Evolutionary conservation across 2,329 filamentous ascomycete species (phyloP), one percentile per base, ranked within the genome.

Genomic region (Phialophora macrospora): DNA sequence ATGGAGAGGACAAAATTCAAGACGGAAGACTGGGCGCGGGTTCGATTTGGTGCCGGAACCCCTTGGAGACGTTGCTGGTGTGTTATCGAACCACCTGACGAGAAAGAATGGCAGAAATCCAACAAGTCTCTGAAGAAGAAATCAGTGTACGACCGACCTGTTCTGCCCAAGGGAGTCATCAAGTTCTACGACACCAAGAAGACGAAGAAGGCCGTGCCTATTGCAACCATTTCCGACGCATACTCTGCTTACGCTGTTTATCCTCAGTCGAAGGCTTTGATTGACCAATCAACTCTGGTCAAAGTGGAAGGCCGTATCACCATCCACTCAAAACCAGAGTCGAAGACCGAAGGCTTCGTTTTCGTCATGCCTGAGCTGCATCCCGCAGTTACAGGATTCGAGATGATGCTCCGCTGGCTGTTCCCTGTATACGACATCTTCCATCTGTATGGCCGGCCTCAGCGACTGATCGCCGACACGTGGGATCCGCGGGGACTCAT

Each of bases 31-130:
- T 99, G 95, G 95, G 93, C 93, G 20, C 86, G 95, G 68, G 95
- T 99, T 59, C 86, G 95, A 66, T 99, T 99, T 73, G 95, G 95
- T 48, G 93, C 95, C 34, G 95, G 95, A 55, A 96, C 95, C 9
- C 93, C 94, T 0, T 99, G 95, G 95, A 88, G 91, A 75, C 89
- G 94, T 46, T 99, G 93, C 78, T 99, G 94, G 93, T 97, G 93
- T 77, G 93, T 98, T 61, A 91, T 98, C 64, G 87, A 88, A 6
- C 95, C 94, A 2, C 94, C 95, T 0, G 91, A 96, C 74, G 93
- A 98, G 80, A 99, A 98, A 80, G 92, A 96, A 73, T 88, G 88
- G 70, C 87, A 89, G 71, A 97, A 92, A 76, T 81, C 89, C 61
- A 90, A 94, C 75, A 98, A 97, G 77, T 86, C 89, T 30, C 76